Evolutionary conservation across 1,284 basidiomycete species (phyloP), one percentile per base, ranked within the genome.

Genomic region (Microstroma glucosiphilum): DNA sequence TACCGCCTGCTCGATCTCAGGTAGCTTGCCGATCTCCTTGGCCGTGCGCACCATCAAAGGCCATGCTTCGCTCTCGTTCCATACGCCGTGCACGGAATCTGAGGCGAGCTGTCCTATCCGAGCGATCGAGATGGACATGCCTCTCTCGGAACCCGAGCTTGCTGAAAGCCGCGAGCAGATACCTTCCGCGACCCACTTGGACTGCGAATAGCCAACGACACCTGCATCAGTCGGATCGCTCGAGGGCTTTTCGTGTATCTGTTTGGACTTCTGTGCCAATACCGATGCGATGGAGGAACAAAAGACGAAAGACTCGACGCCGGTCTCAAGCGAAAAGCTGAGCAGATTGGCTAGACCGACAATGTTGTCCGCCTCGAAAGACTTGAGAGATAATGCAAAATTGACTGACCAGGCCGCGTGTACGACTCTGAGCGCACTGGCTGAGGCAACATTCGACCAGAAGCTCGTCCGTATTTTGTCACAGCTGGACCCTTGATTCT

Each of bases 181-280:
- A 68, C 83, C 84, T 80, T 87, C 86, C 0, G 83, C 83, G 0
- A 86, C 84, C 85, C 86, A 87, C 71, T 87, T 87, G 57, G 77
- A 81, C 53, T 82, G 71, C 4, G 83, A 85, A 66, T 87, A 86
- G 37, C 86, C 85, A 51, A 85, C 84, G 2, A 76, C 74, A 9
- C 81, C 81, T 0, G 83, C 83, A 15, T 80, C 79, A 1, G 68
- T 74, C 4, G 83, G 80, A 23, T 79, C 68, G 6, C 73, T 64
- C 11, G 80, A 76, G 46, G 83, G 80, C 8, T 76, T 74, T 62
- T 84, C 83, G 1, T 73, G 68, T 1, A 80, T 79, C 21, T 68
- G 60, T 61, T 8, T 78, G 61, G 60, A 59, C 61, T 64, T 60
- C 21, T 19, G 13, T 9, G 21, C 58, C 65, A 72, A 69, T 40